Percentiles rank a stretch among this genome's conserved stretches.
phyloP scores from a whole-genome alignment of 2,329 filamentous ascomycete genomes.

The Exophiala phaeomuriformis region DNA sequence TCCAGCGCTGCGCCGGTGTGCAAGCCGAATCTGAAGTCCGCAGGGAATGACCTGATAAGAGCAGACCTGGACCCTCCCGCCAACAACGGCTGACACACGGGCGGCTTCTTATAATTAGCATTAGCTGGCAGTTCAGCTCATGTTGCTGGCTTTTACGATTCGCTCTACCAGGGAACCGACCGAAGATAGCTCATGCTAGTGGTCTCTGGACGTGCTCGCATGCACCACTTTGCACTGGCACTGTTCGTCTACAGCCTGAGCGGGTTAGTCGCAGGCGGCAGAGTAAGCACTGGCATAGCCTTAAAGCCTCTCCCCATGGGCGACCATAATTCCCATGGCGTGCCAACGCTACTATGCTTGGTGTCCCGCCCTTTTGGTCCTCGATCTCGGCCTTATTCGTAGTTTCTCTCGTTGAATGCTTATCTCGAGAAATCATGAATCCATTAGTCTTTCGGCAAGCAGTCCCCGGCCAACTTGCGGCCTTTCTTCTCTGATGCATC shows the following conservation, averaged over 20 bases:
- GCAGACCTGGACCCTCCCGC: too few species aligned
- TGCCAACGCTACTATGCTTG: background rate
- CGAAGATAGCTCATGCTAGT: background rate
- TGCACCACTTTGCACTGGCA: background rate
- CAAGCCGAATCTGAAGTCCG: too few species aligned
- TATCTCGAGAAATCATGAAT: background rate
- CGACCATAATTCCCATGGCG: background rate
- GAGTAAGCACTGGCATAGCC: too few species aligned
- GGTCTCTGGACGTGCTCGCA: background rate
- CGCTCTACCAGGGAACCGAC: background rate
- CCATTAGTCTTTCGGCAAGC: background rate
- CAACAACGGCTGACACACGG: too few species aligned
- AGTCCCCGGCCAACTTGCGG: background rate
- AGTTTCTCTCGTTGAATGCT: background rate
- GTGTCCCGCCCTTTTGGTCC: background rate
- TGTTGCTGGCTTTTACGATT: background rate
- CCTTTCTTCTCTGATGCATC: background rate
- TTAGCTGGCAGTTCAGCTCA: background rate
- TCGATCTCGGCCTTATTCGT: background rate
- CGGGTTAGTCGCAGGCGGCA: too few species aligned
- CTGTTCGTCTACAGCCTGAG: too few species aligned
- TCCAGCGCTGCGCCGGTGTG: too few species aligned
- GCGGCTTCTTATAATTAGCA: too few species aligned
- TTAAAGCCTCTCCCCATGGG: background rate
- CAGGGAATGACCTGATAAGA: too few species aligned